A percentile compares a stretch with the other conserved stretches of the same genome.
Evolutionary conservation across 768 basidiomycete genomes (phyloP).

Genomic region (Calvatia gigantea): DNA sequence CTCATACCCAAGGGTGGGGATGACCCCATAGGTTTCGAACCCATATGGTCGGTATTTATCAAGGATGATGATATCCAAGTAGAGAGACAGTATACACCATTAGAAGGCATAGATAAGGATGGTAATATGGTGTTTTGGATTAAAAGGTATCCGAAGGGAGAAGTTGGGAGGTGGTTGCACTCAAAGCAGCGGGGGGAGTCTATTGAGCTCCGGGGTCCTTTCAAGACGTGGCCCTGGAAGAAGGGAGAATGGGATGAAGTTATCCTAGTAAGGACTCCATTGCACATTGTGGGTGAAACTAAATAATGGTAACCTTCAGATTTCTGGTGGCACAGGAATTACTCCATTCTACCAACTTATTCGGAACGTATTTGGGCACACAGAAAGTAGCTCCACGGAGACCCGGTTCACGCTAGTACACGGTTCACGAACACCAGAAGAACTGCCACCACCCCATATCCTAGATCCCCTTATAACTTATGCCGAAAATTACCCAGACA

Average conservation of each 20-base stretch:
- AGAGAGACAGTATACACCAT: constrained; percentile 80
- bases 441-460: constrained; percentile 67
- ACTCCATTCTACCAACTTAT: constrained; percentile 83
- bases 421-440: constrained; percentile 54
- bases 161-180: constrained; percentile 83
- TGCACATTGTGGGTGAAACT: not conserved
- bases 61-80: constrained; percentile 90
- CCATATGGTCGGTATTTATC: constrained; percentile 75
- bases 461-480: constrained; percentile 48
- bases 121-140: constrained; percentile 78
- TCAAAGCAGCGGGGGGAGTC: constrained; percentile 61
- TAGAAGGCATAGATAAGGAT: constrained; percentile 63
- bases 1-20: constrained; percentile 25
- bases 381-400: constrained; percentile 20
- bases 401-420: constrained; percentile 75
- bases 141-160: constrained; percentile 73
- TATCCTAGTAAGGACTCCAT: constrained; percentile 56
- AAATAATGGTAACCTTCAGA: constrained; percentile 36
- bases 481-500: constrained; percentile 49
- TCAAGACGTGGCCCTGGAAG: constrained; percentile 62
- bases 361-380: constrained; percentile 44
- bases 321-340: constrained; percentile 86
- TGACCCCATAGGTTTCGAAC: constrained; percentile 25
- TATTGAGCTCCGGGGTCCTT: constrained; percentile 75
- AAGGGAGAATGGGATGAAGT: constrained; percentile 69